These are phyloP conservation scores for Lipomyces sp. DNA, from an alignment of 805 yeast species.

Conservation along the genomic window DNA sequence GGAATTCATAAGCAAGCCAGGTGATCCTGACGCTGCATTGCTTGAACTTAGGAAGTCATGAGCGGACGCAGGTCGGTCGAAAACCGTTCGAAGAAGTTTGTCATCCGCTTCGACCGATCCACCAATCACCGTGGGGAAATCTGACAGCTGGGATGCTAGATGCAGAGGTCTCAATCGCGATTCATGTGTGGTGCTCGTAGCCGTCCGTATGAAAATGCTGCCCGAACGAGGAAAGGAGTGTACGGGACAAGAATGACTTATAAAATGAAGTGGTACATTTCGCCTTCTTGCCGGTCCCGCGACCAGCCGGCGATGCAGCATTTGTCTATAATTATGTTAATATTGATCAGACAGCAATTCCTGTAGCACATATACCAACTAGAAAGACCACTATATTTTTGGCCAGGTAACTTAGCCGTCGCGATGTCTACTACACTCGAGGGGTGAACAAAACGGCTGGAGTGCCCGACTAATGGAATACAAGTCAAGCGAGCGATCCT, in stretches of 20 bases:
- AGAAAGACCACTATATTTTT: background rate
- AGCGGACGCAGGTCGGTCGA: slow-evolving; percentile 35
- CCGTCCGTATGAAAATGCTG: background rate
- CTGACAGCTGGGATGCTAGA: background rate
- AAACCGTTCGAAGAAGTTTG: slow-evolving; percentile 38
- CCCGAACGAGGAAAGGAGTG: background rate
- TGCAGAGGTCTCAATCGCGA: background rate
- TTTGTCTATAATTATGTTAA: background rate
- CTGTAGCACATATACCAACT: background rate
- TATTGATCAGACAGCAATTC: background rate
- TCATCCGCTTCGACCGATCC: slow-evolving; percentile 30
- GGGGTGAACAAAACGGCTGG: too few relatives aligned
- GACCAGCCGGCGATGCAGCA: background rate
- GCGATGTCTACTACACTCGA: too few relatives aligned
- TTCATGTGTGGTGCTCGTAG: background rate
- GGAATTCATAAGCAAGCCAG: slow-evolving; percentile 78
- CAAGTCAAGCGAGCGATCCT: too few relatives aligned
- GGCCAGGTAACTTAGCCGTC: background rate
- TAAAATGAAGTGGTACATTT: background rate
- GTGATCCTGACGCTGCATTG: slow-evolving; percentile 13
- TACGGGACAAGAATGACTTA: background rate
- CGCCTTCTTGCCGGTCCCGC: background rate
- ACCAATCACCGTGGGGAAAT: background rate
- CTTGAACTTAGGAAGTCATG: slow-evolving; percentile 17
- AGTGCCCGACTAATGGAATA: too few relatives aligned